phyloP scores from a whole-genome alignment of 2,329 filamentous ascomycete species.

The Sporothrix pallida region DNA sequence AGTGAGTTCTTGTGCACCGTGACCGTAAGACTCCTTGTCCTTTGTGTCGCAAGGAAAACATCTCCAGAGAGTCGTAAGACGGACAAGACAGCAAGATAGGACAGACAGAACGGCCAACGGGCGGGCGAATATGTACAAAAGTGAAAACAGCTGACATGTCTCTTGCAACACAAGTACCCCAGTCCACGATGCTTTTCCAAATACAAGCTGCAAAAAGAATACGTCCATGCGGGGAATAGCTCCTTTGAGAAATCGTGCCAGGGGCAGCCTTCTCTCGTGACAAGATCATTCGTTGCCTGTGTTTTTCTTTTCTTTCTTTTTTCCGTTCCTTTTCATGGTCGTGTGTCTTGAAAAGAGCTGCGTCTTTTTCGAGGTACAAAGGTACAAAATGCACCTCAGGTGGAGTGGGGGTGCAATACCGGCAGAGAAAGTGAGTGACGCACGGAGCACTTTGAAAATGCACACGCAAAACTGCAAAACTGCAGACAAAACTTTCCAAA shows the following conservation, averaged over 20 bases:
- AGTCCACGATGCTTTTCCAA: not conserved
- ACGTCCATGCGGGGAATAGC: not conserved
- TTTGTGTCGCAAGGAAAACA: no score
- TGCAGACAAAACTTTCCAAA: no score
- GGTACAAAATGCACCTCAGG: not conserved
- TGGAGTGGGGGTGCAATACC: slow-evolving; percentile 14
- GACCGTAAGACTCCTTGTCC: not conserved
- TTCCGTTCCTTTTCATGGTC: not conserved
- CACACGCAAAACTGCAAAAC: not conserved
- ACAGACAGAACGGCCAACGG: not conserved
- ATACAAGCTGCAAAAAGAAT: not conserved
- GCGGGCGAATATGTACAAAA: not conserved
- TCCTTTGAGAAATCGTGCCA: not conserved
- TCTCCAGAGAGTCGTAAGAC: no score
- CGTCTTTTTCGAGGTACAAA: not conserved
- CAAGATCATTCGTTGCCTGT: not conserved
- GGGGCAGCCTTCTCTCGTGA: slow-evolving; percentile 7
- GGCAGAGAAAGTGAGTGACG: not conserved
- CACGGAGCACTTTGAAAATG: not conserved
- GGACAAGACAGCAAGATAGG: no score
- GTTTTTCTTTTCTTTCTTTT: no score
- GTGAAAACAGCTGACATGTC: slow-evolving; percentile 10
- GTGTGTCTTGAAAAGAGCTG: slow-evolving; percentile 11
- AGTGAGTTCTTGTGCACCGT: not conserved
- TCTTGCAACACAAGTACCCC: not conserved